phyloP scores from a whole-genome alignment of 768 basidiomycete genomes.

The Pisolithus marmoratus region DNA sequence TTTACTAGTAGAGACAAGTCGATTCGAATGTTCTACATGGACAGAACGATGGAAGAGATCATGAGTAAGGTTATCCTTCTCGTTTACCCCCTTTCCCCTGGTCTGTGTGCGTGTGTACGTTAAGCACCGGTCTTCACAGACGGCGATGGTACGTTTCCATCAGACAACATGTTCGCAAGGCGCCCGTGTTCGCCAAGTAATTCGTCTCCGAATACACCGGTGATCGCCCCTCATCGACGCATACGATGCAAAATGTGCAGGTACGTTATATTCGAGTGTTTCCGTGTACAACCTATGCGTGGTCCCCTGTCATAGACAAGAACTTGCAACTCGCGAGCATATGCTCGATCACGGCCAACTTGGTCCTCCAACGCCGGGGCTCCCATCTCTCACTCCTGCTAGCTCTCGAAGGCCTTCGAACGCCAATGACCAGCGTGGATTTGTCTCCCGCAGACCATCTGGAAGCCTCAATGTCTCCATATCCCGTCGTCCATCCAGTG shows the following conservation, averaged over 20 bases:
- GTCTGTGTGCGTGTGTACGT: neutral
- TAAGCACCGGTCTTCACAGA: conserved; percentile 37
- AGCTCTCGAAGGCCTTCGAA: conserved; percentile 40
- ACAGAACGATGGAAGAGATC: conserved; percentile 65
- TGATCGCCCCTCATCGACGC: conserved; percentile 46
- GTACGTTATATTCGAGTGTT: conserved; percentile 30
- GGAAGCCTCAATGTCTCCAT: conserved; percentile 24
- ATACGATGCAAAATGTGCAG: conserved; percentile 94
- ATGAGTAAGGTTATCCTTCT: conserved; percentile 51
- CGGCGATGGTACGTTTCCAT: conserved; percentile 62
- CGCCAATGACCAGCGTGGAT: conserved; percentile 1
- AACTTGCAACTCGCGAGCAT: conserved; percentile 86
- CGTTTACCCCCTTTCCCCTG: neutral
- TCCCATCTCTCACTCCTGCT: conserved; percentile 39
- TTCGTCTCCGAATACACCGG: conserved; percentile 56
- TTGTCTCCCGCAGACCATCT: conserved; percentile 17
- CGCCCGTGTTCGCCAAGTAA: conserved; percentile 62
- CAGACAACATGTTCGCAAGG: conserved; percentile 72
- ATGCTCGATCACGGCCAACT: conserved; percentile 88
- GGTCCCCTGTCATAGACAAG: conserved; percentile 43
- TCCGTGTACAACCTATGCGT: neutral
- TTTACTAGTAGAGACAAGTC: conserved; percentile 63
- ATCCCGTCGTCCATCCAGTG: conserved; percentile 21
- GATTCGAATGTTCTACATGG: conserved; percentile 80
- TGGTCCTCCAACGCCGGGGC: conserved; percentile 58